phyloP scores from a whole-genome alignment of 352 stramenopile genomes.

The Pythium guiyangense region DNA sequence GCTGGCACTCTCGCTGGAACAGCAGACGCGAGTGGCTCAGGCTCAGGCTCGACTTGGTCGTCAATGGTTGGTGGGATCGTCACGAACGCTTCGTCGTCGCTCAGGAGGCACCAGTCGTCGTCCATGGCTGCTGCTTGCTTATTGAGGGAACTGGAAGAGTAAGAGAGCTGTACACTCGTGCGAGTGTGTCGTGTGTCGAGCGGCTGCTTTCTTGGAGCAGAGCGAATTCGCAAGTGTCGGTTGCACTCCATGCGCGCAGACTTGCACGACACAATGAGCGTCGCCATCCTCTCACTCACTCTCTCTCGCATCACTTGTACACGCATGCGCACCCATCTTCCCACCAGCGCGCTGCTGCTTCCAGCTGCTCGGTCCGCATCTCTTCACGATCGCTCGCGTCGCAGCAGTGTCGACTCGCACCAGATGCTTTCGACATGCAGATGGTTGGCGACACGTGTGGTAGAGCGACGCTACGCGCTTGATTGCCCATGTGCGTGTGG shows the following conservation, averaged over 20 bases:
- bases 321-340: slow-evolving; percentile 2
- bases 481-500: too few species aligned
- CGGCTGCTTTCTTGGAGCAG: neutral
- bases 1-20: neutral
- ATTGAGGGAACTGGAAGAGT: neutral
- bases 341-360: neutral
- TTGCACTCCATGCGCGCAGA: neutral
- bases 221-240: neutral
- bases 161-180: too few species aligned
- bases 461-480: too few species aligned
- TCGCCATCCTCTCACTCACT: neutral
- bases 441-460: too few species aligned
- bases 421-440: too few species aligned
- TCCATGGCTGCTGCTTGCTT: slow-evolving; percentile 15
- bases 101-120: slow-evolving; percentile 61
- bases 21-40: slow-evolving; percentile 7
- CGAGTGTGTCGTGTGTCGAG: neutral
- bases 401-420: too few species aligned
- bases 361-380: slow-evolving; percentile 11
- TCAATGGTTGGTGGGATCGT: slow-evolving; percentile 4
- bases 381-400: slow-evolving; percentile 1
- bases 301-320: neutral
- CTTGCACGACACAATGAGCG: too few species aligned
- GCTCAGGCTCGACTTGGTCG: slow-evolving; percentile 24
- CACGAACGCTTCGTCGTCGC: slow-evolving; percentile 28